Percentiles rank a stretch among this genome's conserved stretches.
Conservation (phyloP, 441 rosid genomes). For the Bocquillonia castaneifolia region DNA sequence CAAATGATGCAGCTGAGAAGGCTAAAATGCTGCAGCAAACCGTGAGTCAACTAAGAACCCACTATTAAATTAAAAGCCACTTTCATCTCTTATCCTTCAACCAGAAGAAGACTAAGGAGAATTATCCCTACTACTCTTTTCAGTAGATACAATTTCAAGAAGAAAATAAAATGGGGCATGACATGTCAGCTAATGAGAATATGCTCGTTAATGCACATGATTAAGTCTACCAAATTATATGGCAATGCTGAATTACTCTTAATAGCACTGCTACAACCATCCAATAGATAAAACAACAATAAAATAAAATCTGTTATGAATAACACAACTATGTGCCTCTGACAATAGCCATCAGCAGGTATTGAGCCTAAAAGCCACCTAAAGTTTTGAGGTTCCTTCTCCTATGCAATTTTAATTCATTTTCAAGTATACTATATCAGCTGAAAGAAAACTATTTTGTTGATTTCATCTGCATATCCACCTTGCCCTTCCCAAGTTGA, state of each 20-base stretch:
- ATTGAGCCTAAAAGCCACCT: not conserved
- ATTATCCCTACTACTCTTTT: not conserved
- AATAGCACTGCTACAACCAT: not conserved
- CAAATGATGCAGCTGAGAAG: not conserved
- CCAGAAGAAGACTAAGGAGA: not conserved
- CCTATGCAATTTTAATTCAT: not conserved
- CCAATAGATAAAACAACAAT: not conserved
- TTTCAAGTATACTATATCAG: not conserved
- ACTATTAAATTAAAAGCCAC: not conserved
- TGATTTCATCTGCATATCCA: not conserved
- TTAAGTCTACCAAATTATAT: not conserved
- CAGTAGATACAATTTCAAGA: slow-evolving; percentile 5
- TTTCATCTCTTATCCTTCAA: slow-evolving; percentile 6
- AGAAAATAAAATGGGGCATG: not conserved
- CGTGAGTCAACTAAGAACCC: not conserved
- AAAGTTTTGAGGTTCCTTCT: not conserved
- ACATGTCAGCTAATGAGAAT: not conserved
- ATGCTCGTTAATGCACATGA: not conserved
- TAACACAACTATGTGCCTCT: not conserved
- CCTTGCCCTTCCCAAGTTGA: not conserved
- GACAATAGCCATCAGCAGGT: not conserved
- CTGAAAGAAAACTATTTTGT: not conserved
- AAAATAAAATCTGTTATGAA: not conserved
- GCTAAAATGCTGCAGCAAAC: slow-evolving; percentile 4
- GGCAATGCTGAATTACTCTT: not conserved